Evolutionary conservation across 371 early-diverging fungal species (phyloP), one percentile per base, ranked within the genome.

Genomic region (Capillidium rhysosporum): DNA sequence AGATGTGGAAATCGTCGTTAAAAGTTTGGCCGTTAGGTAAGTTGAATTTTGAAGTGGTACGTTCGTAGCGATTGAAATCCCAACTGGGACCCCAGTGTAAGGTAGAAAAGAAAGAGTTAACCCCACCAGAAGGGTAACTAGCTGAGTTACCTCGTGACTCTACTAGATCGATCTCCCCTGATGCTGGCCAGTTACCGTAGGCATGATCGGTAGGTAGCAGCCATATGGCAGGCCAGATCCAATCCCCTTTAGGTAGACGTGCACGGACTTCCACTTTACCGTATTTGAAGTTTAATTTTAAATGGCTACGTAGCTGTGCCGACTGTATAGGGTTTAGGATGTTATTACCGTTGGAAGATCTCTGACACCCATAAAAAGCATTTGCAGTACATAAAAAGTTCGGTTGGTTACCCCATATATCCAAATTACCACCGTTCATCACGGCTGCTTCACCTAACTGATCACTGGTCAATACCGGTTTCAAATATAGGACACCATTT

Each of bases 121-220:
- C 20, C 1, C 40, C 54, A n/a, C 30, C 41, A 20, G 12, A 20
- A 2, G 40, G 40, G 28, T 53, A 20, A 14, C 16, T 25, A n/a
- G 9, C 7, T 1, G 7, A 2, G 23, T 53, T 53, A 45, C 54
- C 54, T 43, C 54, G 4, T 18, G 41, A 18, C 25, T 53, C 54
- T 14, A 53, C 2, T 8, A 53, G 3, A 18, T 53, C 54, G 24
- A 53, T 53, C 26, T 73, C 75, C 59, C 82, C 79, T 49, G 72
- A 73, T 1, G 76, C 76, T 23, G 84, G 82, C 84, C 84, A 84
- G 26, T 56, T 46, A 21, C 82, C 84, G 56, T 84, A 84, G 3
- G 65, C 64, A 39, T 71, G 66, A 57, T 77, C 57, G 41, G 65
- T 73, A n/a, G 82, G 84, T 52, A 84, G 46, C 75, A 84, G 65